Conservation (phyloP, 768 basidiomycete species). For the Serendipita vermifera region DNA sequence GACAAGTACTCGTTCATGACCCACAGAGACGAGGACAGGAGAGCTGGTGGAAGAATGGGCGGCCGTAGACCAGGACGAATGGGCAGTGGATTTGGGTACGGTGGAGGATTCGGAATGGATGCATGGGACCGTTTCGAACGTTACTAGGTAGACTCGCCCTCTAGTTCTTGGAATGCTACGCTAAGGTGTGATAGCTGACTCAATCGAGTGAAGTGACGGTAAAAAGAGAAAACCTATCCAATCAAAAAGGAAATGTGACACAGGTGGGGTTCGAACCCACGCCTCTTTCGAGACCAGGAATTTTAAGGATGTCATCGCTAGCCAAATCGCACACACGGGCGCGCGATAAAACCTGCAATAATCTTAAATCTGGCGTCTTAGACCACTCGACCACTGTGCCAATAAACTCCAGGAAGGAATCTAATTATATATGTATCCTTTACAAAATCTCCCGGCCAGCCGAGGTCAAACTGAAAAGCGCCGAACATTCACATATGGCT, state of each 20-base stretch:
- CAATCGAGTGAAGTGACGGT: too few relatives aligned
- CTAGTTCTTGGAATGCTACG: too few relatives aligned
- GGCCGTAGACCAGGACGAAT: conserved; percentile 2
- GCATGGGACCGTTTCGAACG: neutral
- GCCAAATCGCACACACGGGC: neutral
- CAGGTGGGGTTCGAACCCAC: conserved; percentile 5
- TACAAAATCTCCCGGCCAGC: too few relatives aligned
- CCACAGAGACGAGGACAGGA: conserved; percentile 31
- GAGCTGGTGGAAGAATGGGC: conserved; percentile 4
- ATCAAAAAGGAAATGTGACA: neutral
- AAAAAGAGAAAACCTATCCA: too few relatives aligned
- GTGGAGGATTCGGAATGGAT: conserved; percentile 6
- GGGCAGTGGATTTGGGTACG: conserved; percentile 8
- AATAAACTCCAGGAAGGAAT: too few relatives aligned
- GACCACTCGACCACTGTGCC: conserved; percentile 4
- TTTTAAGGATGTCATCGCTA: neutral
- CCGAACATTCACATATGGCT: too few relatives aligned
- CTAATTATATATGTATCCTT: too few relatives aligned
- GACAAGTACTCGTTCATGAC: conserved; percentile 64
- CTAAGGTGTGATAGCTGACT: too few relatives aligned
- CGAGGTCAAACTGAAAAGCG: too few relatives aligned
- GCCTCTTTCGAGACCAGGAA: conserved; percentile 5
- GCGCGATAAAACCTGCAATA: neutral
- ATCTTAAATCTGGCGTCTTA: conserved; percentile 6
- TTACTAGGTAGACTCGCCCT: too few relatives aligned